Evolutionary conservation across 129 eudicot species (phyloP).

Genomic region (Flaveria bidentis): DNA sequence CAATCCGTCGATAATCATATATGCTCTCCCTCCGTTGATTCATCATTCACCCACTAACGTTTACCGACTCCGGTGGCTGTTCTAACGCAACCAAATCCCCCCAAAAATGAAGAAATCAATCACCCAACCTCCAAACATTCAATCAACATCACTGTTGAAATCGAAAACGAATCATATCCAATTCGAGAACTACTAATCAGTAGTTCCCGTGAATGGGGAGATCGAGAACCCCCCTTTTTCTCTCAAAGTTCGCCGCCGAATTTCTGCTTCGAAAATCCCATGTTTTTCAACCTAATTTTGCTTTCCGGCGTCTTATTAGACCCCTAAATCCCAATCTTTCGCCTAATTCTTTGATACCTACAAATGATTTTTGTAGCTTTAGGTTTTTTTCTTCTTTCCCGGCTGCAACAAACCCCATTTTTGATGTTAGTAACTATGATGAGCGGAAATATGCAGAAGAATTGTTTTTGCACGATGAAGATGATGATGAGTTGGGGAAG

Average conservation of each 20-base stretch:
- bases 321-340: conserved; percentile 11
- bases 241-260: conserved; percentile 45
- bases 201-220: conserved; percentile 78
- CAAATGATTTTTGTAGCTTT: conserved; percentile 32
- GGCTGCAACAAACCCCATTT: conserved; percentile 34
- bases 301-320: conserved; percentile 19
- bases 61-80: conserved; percentile 11
- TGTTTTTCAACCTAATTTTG: conserved; percentile 17
- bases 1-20: too few species aligned
- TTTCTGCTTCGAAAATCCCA: conserved; percentile 18
- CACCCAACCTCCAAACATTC: conserved; percentile 20
- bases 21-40: too few species aligned
- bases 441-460: conserved; percentile 34
- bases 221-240: conserved; percentile 54
- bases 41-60: too few species aligned
- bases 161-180: background rate
- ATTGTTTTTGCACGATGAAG: conserved; percentile 21
- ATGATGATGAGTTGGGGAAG: conserved; percentile 47
- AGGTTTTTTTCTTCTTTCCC: conserved; percentile 63
- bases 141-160: conserved; percentile 8
- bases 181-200: background rate
- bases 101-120: conserved; percentile 22
- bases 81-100: conserved; percentile 19
- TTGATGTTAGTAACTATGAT: conserved; percentile 41
- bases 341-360: conserved; percentile 30